A percentile compares a stretch with the other conserved stretches of the same genome.
These are phyloP conservation scores for Echeveria elegans DNA, from an alignment of 164 flowering plant genomes.

Conservation along the genomic window DNA sequence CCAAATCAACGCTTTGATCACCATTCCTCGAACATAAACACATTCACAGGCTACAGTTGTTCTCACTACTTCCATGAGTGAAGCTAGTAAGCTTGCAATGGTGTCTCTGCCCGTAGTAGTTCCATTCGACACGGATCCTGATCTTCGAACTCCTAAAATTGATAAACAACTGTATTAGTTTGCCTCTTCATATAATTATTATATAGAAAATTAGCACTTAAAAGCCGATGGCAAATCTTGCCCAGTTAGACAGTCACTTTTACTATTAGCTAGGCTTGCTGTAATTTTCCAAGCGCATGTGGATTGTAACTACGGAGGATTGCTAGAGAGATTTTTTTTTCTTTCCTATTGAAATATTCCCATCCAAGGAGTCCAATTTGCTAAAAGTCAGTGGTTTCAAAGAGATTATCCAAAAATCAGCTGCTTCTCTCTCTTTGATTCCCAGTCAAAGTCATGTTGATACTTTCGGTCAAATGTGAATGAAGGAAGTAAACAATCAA, in stretches of 20 bases:
- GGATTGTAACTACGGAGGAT: not conserved
- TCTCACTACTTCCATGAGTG: conserved; percentile 96
- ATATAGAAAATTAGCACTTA: not conserved
- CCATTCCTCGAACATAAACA: conserved; percentile 97
- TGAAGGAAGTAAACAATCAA: not conserved
- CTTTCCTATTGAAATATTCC: too few relatives aligned
- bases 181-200: not conserved
- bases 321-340: not conserved
- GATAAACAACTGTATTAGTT: not conserved
- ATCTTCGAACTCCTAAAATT: conserved; percentile 40
- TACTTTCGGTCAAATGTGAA: not conserved
- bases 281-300: not conserved
- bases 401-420: not conserved
- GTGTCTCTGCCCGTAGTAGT: conserved; percentile 67
- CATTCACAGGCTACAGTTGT: conserved; percentile 99
- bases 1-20: conserved; percentile 96
- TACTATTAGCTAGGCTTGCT: not conserved
- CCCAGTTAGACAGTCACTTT: not conserved
- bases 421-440: not conserved
- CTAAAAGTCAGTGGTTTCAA: too few relatives aligned
- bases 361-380: too few relatives aligned
- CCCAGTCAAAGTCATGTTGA: not conserved
- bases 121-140: conserved; percentile 54
- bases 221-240: not conserved
- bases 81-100: conserved; percentile 84